These are phyloP conservation scores for Butyriboletus loyo DNA, from an alignment of 768 basidiomycete genomes.

Conservation along the genomic window DNA sequence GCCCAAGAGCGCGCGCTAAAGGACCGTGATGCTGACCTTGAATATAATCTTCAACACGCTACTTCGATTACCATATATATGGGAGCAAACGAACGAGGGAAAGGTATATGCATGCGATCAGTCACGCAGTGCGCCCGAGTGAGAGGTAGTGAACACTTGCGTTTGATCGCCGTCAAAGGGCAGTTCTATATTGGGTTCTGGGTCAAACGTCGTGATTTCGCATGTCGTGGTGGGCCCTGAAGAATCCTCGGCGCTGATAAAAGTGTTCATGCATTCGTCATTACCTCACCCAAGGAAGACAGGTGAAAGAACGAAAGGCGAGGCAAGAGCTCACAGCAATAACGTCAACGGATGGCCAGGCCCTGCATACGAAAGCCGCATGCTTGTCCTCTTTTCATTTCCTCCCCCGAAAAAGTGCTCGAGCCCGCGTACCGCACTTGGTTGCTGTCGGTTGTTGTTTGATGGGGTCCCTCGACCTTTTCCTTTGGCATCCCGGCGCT, in stretches of 20 bases:
- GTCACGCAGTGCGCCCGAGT: constrained; percentile 1
- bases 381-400: constrained; percentile 68
- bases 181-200: constrained; percentile 78
- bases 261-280: neutral
- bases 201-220: constrained; percentile 81
- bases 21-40: constrained; percentile 47
- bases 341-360: constrained; percentile 75
- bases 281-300: neutral
- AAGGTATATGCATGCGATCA: constrained; percentile 2
- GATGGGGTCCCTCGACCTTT: constrained; percentile 10
- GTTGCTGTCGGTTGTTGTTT: constrained; percentile 21
- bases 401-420: constrained; percentile 55
- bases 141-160: constrained; percentile 32
- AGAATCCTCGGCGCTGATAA: constrained; percentile 67
- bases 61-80: constrained; percentile 3
- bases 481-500: constrained; percentile 34
- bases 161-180: constrained; percentile 68
- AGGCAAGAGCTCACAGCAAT: constrained; percentile 58
- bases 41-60: constrained; percentile 83
- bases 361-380: constrained; percentile 83
- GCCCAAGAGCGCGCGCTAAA: neutral
- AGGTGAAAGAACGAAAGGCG: neutral
- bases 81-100: neutral
- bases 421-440: constrained; percentile 31
- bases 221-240: constrained; percentile 83